Evolutionary conservation across 2,329 filamentous ascomycete genomes (phyloP), one percentile per base, ranked within the genome.

Genomic region (Monilinia aucupariae): DNA sequence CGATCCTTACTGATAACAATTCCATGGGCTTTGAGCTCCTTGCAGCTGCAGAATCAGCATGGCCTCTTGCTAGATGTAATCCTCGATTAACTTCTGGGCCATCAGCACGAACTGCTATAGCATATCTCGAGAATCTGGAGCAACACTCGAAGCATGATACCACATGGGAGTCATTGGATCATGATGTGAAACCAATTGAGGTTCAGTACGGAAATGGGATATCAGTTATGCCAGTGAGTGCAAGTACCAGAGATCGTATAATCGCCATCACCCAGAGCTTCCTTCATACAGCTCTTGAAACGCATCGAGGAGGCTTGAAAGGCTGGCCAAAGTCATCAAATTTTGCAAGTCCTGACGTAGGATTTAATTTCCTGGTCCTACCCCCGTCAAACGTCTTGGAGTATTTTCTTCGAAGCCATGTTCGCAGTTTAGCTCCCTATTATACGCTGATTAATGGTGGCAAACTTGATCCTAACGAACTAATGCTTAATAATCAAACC

Each of bases 231-330:
- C 77, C 80, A 4, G 74, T 82, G 58, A 77, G 73, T 3, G 69
- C 76, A 4, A 73, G 80, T 51, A 86, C 85, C 2, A 80, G 87
- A 39, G 87, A 90, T 72, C 86, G 85, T 71, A 82, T 90, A 69
- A 80, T 89, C n/a, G 86, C 85, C 55, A 88, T 89, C 65, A 88
- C 86, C 0, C 87, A 89, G 72, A 83, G 80, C 49, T 89, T 89
- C 71, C 76, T 90, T 10, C 85, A 88, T 74, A 89, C 88, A 70
- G 87, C 87, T 1, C 79, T 89, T 3, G 85, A 88, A 17, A 87
- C 87, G 50, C 86, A 89, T 72, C 81, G 82, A 53, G 79, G 83
- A 30, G 60, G 60, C 3, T 56, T 62, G 51, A 56, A 65, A 22
- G 41, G 55, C 25, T 79, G 81, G 32, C 63, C 55, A 62, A 68